Evolutionary conservation across 495 filamentous ascomycete genomes (phyloP).

Genomic region (Aspergillus sclerotioniger): DNA sequence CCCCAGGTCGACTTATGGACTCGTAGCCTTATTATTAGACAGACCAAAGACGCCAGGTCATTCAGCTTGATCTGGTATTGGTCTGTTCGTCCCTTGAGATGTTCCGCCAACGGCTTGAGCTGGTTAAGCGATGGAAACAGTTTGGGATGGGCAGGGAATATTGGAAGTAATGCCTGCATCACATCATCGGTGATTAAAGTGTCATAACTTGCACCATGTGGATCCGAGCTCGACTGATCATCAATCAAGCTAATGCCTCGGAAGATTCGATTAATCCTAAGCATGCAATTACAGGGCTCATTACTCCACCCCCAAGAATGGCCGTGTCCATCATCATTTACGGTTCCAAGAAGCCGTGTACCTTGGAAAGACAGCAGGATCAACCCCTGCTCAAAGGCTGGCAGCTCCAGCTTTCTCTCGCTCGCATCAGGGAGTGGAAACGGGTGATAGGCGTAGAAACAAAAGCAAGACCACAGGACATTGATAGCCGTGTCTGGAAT

Average conservation of each 20-base stretch:
- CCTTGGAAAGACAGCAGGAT: background rate
- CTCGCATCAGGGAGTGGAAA: background rate
- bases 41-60: background rate
- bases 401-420: background rate
- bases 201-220: background rate
- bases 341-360: background rate
- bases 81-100: background rate
- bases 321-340: background rate
- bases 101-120: background rate
- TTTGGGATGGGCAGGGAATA: background rate
- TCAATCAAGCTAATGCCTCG: background rate
- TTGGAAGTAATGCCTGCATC: background rate
- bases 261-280: background rate
- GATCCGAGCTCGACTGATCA: background rate
- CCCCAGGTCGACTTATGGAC: background rate
- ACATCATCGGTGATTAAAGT: background rate
- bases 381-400: constrained; percentile 1
- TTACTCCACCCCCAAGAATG: background rate
- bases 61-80: background rate
- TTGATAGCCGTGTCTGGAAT: background rate
- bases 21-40: background rate
- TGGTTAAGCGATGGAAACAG: background rate
- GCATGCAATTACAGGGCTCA: background rate
- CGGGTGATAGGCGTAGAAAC: constrained; percentile 1
- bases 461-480: constrained; percentile 3